These are phyloP conservation scores for Talaromyces marneffei DNA, from an alignment of 2,329 filamentous ascomycete genomes.

Conservation along the genomic window DNA sequence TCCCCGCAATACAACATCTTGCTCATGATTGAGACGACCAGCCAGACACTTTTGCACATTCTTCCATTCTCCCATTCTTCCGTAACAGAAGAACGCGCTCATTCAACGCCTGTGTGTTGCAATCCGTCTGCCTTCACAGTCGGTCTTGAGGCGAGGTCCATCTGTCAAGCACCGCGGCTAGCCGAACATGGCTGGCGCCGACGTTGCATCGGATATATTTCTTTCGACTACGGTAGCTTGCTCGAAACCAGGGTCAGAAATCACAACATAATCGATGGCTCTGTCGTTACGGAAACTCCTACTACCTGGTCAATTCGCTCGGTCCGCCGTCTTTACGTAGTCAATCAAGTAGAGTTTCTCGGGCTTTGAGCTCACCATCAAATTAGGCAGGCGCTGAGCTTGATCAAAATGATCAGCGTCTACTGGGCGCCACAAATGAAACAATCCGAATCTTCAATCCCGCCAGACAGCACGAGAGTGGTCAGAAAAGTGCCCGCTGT, in stretches of 20 bases:
- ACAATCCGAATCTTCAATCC: background rate
- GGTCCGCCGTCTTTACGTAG: no score
- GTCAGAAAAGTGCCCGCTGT: background rate
- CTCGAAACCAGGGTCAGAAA: background rate
- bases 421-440: background rate
- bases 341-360: background rate
- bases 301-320: no score
- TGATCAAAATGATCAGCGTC: background rate
- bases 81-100: background rate
- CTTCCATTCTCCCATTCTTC: background rate
- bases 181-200: conserved; percentile 1
- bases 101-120: background rate
- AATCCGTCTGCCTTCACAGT: background rate
- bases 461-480: background rate
- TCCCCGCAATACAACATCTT: background rate
- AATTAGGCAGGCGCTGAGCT: background rate
- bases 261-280: background rate
- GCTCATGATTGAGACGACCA: background rate
- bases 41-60: background rate
- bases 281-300: background rate
- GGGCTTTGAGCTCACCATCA: background rate
- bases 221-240: background rate
- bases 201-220: conserved; percentile 1
- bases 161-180: background rate
- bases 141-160: background rate